A percentile compares a stretch with the other conserved stretches of the same genome.
phyloP scores from a whole-genome alignment of 257 asterid species.

The Paraleonurus japonicus region DNA sequence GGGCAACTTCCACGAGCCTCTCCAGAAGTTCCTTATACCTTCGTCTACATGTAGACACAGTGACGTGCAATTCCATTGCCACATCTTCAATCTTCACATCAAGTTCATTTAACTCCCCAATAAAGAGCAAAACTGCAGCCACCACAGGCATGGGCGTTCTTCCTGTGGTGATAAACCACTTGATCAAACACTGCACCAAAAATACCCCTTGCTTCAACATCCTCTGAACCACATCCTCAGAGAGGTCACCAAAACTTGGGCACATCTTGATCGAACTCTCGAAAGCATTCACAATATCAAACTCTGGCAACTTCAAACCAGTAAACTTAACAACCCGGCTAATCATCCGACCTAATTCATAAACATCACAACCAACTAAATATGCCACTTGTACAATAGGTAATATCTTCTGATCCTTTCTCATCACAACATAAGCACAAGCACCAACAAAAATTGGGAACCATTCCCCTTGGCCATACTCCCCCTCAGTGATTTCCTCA shows the following conservation, averaged over 20 bases:
- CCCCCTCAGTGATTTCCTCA: slow-evolving; percentile 55
- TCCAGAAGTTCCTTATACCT: slow-evolving; percentile 73
- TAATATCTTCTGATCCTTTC: slow-evolving; percentile 47
- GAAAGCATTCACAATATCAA: slow-evolving; percentile 56
- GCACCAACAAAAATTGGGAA: slow-evolving; percentile 66
- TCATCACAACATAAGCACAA: slow-evolving; percentile 69
- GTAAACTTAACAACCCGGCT: slow-evolving; percentile 56
- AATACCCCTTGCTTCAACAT: slow-evolving; percentile 80
- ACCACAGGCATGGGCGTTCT: slow-evolving; percentile 80
- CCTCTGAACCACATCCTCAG: too few species aligned
- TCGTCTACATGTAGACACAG: slow-evolving; percentile 53
- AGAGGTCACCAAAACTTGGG: slow-evolving; percentile 36
- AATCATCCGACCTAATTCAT: slow-evolving; percentile 72
- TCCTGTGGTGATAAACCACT: slow-evolving; percentile 85
- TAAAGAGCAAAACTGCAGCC: slow-evolving; percentile 73
- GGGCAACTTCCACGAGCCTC: slow-evolving; percentile 68
- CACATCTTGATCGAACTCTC: slow-evolving; percentile 37
- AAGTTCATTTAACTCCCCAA: slow-evolving; percentile 54
- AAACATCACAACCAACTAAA: slow-evolving; percentile 53
- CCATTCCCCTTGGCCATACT: slow-evolving; percentile 77
- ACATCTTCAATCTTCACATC: slow-evolving; percentile 54
- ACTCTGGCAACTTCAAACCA: slow-evolving; percentile 59
- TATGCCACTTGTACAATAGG: slow-evolving; percentile 52
- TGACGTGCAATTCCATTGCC: slow-evolving; percentile 51
- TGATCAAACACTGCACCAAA: slow-evolving; percentile 79